Evolutionary conservation across 768 basidiomycete species (phyloP).

Genomic region (Rhodotorula taiwanensis): DNA sequence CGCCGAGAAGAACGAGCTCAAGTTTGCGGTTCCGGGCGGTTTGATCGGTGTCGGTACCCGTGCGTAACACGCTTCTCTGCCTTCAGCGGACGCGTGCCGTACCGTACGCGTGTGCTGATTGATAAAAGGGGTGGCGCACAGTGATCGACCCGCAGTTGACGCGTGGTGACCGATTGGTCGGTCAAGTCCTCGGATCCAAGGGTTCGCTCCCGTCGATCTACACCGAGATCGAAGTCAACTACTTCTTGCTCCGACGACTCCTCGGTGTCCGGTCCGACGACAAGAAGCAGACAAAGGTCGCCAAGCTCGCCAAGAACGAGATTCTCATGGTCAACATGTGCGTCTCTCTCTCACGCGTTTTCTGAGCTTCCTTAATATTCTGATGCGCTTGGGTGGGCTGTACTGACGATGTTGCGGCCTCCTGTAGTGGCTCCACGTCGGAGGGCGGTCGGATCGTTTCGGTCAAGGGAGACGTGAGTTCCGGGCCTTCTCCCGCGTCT

Average conservation of each 20-base stretch:
- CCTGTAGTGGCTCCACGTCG: slow-evolving; percentile 53
- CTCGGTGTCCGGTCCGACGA: slow-evolving; percentile 99
- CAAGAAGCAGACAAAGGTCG: slow-evolving; percentile 88
- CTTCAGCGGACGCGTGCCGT: slow-evolving; percentile 59
- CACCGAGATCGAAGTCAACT: slow-evolving; percentile 82
- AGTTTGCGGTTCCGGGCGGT: slow-evolving; percentile 95
- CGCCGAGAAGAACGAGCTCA: slow-evolving; percentile 87
- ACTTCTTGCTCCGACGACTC: slow-evolving; percentile 89
- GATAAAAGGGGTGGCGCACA: not conserved
- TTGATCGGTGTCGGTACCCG: slow-evolving; percentile 96
- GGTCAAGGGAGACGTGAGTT: slow-evolving; percentile 77
- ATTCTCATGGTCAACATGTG: slow-evolving; percentile 95
- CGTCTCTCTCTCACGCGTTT: slow-evolving; percentile 42
- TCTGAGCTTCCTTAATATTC: not conserved
- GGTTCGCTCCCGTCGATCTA: slow-evolving; percentile 91
- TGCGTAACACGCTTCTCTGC: slow-evolving; percentile 63
- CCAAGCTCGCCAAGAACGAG: slow-evolving; percentile 85
- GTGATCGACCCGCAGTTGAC: slow-evolving; percentile 79
- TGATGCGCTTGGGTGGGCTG: no score
- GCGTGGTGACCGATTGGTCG: slow-evolving; percentile 91
- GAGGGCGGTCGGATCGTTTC: slow-evolving; percentile 90
- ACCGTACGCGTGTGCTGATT: slow-evolving; percentile 65
- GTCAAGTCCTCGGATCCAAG: slow-evolving; percentile 89
- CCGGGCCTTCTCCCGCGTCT: slow-evolving; percentile 6
- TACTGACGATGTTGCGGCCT: no score